These are phyloP conservation scores for Wallacemonas sp. DNA, from an alignment of 208 protist genomes.

Conservation along the genomic window DNA sequence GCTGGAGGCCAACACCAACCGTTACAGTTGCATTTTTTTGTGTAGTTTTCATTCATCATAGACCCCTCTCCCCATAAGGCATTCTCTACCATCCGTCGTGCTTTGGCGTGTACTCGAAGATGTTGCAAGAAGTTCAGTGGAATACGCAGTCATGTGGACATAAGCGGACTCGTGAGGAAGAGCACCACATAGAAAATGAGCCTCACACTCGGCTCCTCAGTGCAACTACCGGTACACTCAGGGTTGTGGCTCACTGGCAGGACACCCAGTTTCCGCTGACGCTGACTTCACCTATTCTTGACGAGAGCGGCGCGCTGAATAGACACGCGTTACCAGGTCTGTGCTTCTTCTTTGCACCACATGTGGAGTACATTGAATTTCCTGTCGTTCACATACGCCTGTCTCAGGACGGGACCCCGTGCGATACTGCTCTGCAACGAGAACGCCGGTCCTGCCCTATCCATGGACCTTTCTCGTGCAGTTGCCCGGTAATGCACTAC, in stretches of 20 bases:
- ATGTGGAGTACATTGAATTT: constrained; percentile 18
- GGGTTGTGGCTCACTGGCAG: constrained; percentile 14
- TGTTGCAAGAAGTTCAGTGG: not conserved
- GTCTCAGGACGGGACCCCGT: constrained; percentile 48
- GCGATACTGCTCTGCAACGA: constrained; percentile 16
- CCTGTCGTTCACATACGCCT: constrained; percentile 24
- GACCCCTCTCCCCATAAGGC: too few relatives aligned
- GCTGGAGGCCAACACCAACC: too few relatives aligned
- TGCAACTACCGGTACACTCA: not conserved
- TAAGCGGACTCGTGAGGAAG: not conserved
- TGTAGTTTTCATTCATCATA: too few relatives aligned
- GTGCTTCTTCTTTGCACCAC: constrained; percentile 44
- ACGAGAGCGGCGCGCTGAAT: constrained; percentile 48
- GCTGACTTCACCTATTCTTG: constrained; percentile 22
- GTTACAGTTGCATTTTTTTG: too few relatives aligned
- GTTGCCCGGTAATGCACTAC: constrained; percentile 47
- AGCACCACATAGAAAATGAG: not conserved
- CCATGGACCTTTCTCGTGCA: constrained; percentile 63
- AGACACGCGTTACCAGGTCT: constrained; percentile 32
- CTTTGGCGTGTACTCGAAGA: not conserved
- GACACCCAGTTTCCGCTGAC: constrained; percentile 18
- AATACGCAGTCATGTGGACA: not conserved
- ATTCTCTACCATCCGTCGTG: too few relatives aligned
- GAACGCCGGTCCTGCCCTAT: constrained; percentile 32
- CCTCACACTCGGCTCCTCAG: not conserved